Percentiles rank a stretch among this genome's conserved stretches.
These are phyloP conservation scores for Sedum album DNA, from an alignment of 164 flowering plant species.

Conservation along the genomic window DNA sequence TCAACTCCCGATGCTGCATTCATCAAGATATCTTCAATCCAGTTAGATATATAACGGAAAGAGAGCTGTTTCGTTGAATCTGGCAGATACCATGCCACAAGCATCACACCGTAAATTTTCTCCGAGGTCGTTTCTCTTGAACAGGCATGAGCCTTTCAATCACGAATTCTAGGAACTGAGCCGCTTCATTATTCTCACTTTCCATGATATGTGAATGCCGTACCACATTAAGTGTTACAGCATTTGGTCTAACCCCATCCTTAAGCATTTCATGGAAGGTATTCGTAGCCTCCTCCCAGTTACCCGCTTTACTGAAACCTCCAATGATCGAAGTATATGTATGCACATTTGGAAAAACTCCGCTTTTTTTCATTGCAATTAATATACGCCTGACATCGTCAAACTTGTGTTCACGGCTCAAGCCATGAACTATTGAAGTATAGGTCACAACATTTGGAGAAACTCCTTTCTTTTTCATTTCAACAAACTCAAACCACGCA, in stretches of 20 bases:
- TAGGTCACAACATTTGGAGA: too few relatives aligned
- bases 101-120: neutral
- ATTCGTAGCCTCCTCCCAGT: too few relatives aligned
- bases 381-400: neutral
- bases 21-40: neutral
- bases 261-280: too few relatives aligned
- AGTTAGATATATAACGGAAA: neutral
- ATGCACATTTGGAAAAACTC: too few relatives aligned
- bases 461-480: too few relatives aligned
- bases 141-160: too few relatives aligned
- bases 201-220: constrained; percentile 4
- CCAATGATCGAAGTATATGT: neutral
- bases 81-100: neutral
- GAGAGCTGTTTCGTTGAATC: neutral
- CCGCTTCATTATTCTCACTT: neutral
- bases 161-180: too few relatives aligned
- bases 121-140: neutral
- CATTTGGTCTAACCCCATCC: too few relatives aligned
- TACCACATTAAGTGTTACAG: neutral
- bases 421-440: too few relatives aligned
- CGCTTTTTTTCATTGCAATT: neutral
- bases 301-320: neutral
- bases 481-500: too few relatives aligned
- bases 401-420: constrained; percentile 4
- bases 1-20: neutral